Conservation (phyloP, 768 basidiomycete genomes). For the Strobilomyces dryophilus region DNA sequence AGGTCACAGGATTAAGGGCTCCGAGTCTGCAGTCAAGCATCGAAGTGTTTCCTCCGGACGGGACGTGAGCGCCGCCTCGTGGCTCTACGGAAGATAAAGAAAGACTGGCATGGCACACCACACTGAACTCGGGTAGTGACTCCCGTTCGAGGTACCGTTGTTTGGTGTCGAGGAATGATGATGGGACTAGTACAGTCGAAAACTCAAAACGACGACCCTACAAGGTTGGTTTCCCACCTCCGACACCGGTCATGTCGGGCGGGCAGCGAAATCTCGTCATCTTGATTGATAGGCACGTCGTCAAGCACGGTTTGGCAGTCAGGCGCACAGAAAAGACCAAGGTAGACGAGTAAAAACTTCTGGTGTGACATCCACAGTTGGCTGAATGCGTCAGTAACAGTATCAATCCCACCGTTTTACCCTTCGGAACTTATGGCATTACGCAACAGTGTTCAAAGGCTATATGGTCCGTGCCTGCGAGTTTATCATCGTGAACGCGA, state of each 20-base stretch:
- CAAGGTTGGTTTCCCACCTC: constrained; percentile 19
- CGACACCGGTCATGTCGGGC: constrained; percentile 4
- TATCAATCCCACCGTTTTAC: constrained; percentile 13
- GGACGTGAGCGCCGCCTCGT: not conserved
- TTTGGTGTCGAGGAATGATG: constrained; percentile 2
- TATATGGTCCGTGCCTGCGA: not conserved
- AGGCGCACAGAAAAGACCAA: constrained; percentile 4
- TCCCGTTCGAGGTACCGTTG: not conserved
- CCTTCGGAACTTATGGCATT: not conserved
- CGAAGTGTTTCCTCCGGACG: not conserved
- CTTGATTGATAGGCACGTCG: constrained; percentile 1
- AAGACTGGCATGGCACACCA: not conserved
- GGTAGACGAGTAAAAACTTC: constrained; percentile 1
- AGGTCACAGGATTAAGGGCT: not conserved
- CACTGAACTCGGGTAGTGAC: not conserved
- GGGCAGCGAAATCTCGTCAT: constrained; percentile 9
- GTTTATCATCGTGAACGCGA: constrained; percentile 7
- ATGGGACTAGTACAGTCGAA: constrained; percentile 2
- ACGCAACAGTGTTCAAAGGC: constrained; percentile 3
- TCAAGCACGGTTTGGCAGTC: constrained; percentile 4
- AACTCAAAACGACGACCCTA: constrained; percentile 7
- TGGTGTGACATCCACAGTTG: constrained; percentile 12
- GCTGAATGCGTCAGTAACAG: constrained; percentile 23
- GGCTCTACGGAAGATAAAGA: not conserved
- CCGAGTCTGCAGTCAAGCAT: not conserved